A percentile compares a stretch with the other conserved stretches of the same genome.
phyloP scores from a whole-genome alignment of 2,329 filamentous ascomycete genomes.

The Pseudopyricularia cyperi region DNA sequence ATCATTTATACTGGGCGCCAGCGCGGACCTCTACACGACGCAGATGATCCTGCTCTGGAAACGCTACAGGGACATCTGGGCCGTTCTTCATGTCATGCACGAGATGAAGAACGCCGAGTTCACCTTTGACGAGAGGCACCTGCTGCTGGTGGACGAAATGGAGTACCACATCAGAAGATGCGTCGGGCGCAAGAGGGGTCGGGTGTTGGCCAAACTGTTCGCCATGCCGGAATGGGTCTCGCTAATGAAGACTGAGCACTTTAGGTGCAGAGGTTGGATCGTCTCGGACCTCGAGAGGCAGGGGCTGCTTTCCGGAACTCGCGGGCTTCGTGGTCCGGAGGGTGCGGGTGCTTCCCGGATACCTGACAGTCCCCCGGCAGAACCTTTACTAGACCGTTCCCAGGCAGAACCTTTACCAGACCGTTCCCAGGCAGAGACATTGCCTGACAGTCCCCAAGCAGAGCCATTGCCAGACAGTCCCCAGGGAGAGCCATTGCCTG shows the following conservation, averaged over 20 bases:
- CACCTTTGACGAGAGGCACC: slow-evolving; percentile 32
- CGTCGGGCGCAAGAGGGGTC: background rate
- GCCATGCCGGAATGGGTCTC: background rate
- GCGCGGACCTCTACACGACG: slow-evolving; percentile 56
- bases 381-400: no score
- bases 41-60: slow-evolving; percentile 50
- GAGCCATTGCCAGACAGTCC: no score
- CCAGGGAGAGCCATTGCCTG: no score
- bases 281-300: background rate
- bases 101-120: slow-evolving; percentile 56
- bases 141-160: background rate
- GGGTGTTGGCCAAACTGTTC: background rate
- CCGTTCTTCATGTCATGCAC: slow-evolving; percentile 41
- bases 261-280: background rate
- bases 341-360: no score
- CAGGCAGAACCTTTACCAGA: no score
- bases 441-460: no score
- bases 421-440: no score
- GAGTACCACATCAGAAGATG: background rate
- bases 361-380: no score
- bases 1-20: slow-evolving; percentile 59
- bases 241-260: background rate
- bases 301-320: no score
- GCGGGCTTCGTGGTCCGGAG: no score
- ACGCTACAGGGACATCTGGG: slow-evolving; percentile 42